phyloP scores from a whole-genome alignment of 108 stramenopile genomes.

The Pseudonitzschia pungens region DNA sequence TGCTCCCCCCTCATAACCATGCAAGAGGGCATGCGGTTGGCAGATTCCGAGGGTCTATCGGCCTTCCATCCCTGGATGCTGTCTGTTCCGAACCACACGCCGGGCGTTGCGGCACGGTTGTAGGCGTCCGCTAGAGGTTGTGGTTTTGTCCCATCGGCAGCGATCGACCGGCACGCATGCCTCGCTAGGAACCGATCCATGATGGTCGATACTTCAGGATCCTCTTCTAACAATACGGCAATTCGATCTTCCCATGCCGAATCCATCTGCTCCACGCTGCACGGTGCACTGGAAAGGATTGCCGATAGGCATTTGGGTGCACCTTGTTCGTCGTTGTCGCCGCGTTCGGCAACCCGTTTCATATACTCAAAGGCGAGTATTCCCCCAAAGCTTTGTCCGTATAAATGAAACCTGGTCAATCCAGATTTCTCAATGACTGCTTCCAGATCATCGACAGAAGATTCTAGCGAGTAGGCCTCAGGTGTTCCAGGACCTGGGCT shows the following conservation, averaged over 20 bases:
- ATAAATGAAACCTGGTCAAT: slow-evolving; percentile 54
- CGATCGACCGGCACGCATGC: slow-evolving; percentile 41
- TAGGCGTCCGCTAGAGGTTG: slow-evolving; percentile 40
- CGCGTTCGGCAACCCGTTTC: slow-evolving; percentile 31
- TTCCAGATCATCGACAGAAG: slow-evolving; percentile 49
- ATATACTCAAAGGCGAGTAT: slow-evolving; percentile 69
- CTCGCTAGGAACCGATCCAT: slow-evolving; percentile 35
- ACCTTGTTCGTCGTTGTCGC: neutral
- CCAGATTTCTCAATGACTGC: slow-evolving; percentile 41
- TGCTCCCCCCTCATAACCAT: slow-evolving; percentile 51
- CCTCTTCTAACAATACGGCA: slow-evolving; percentile 14
- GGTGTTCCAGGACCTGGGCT: slow-evolving; percentile 41
- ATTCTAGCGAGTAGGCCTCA: slow-evolving; percentile 41
- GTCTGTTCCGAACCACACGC: slow-evolving; percentile 56
- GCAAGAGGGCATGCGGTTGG: slow-evolving; percentile 26
- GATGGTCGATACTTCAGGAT: slow-evolving; percentile 10
- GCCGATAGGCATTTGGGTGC: slow-evolving; percentile 42
- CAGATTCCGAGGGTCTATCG: slow-evolving; percentile 19
- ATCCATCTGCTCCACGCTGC: slow-evolving; percentile 42
- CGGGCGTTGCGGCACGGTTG: slow-evolving; percentile 36
- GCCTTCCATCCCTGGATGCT: slow-evolving; percentile 54
- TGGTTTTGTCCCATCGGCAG: slow-evolving; percentile 26
- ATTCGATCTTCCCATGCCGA: slow-evolving; percentile 26
- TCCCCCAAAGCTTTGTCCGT: slow-evolving; percentile 69
- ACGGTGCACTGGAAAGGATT: slow-evolving; percentile 51